Conservation (phyloP, 352 stramenopile genomes). For the Elongisporangium anandrum region DNA sequence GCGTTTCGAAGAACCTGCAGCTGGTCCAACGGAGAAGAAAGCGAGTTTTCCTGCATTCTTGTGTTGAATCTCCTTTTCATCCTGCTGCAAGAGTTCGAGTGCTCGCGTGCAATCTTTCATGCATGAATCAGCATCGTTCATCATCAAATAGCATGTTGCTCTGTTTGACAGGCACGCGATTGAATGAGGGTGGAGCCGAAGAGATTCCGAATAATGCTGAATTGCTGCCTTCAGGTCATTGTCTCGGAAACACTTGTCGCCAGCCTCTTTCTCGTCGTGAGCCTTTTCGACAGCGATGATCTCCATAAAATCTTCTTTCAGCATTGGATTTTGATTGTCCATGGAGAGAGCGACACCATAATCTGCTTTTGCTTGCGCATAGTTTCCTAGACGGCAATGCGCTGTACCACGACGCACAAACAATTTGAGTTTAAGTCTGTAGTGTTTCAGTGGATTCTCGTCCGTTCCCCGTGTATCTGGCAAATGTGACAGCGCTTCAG, state of each 20-base stretch:
- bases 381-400: slow-evolving; percentile 55
- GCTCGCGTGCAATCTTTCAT: slow-evolving; percentile 57
- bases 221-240: slow-evolving; percentile 38
- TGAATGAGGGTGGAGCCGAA: slow-evolving; percentile 50
- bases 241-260: slow-evolving; percentile 38
- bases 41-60: slow-evolving; percentile 20
- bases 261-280: slow-evolving; percentile 39
- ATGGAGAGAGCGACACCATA: slow-evolving; percentile 76
- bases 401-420: slow-evolving; percentile 70
- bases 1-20: slow-evolving; percentile 48
- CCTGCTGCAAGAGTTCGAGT: slow-evolving; percentile 52
- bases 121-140: slow-evolving; percentile 41
- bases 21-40: slow-evolving; percentile 53
- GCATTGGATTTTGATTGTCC: slow-evolving; percentile 60
- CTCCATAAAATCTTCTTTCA: slow-evolving; percentile 66
- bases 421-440: slow-evolving; percentile 70
- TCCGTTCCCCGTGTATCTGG: slow-evolving; percentile 43
- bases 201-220: slow-evolving; percentile 49
- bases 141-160: slow-evolving; percentile 56
- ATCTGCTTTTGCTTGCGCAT: slow-evolving; percentile 65
- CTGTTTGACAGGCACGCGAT: slow-evolving; percentile 77
- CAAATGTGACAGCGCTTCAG: slow-evolving; percentile 54
- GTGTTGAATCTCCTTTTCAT: slow-evolving; percentile 2
- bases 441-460: slow-evolving; percentile 35
- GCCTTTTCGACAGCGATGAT: slow-evolving; percentile 56